Conservation (phyloP, 2,329 filamentous ascomycete species). For the Alternaria viburni region DNA sequence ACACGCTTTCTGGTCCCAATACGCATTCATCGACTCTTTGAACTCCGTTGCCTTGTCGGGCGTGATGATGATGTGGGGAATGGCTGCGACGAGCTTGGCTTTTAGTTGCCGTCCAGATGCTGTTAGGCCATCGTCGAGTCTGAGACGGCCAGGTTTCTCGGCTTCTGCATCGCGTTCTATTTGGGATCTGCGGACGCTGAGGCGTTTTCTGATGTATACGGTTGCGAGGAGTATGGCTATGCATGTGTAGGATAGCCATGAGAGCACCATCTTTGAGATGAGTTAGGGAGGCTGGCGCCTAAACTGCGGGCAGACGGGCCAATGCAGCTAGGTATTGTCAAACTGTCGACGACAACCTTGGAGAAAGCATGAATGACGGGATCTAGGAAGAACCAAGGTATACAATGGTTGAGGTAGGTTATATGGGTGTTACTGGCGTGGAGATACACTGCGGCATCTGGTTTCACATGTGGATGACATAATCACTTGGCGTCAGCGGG, state of each 20-base stretch:
- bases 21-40: slow-evolving; percentile 19
- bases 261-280: not conserved
- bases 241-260: slow-evolving; percentile 9
- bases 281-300: not conserved
- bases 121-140: slow-evolving; percentile 8
- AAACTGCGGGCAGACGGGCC: not conserved
- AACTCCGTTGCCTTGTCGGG: slow-evolving; percentile 10
- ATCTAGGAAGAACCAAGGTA: not conserved
- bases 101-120: slow-evolving; percentile 13
- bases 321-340: not conserved
- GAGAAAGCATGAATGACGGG: not conserved
- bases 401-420: not conserved
- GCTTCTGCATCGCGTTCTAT: slow-evolving; percentile 10
- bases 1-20: slow-evolving; percentile 46
- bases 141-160: slow-evolving; percentile 8
- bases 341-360: too few species aligned
- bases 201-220: slow-evolving; percentile 12
- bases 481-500: not conserved
- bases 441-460: not conserved
- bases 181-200: slow-evolving; percentile 15
- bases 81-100: slow-evolving; percentile 12
- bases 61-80: slow-evolving; percentile 19
- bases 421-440: not conserved
- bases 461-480: not conserved
- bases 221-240: slow-evolving; percentile 2